These are phyloP conservation scores for Fusarium compactum DNA, from an alignment of 2,329 filamentous ascomycete genomes.

Conservation along the genomic window DNA sequence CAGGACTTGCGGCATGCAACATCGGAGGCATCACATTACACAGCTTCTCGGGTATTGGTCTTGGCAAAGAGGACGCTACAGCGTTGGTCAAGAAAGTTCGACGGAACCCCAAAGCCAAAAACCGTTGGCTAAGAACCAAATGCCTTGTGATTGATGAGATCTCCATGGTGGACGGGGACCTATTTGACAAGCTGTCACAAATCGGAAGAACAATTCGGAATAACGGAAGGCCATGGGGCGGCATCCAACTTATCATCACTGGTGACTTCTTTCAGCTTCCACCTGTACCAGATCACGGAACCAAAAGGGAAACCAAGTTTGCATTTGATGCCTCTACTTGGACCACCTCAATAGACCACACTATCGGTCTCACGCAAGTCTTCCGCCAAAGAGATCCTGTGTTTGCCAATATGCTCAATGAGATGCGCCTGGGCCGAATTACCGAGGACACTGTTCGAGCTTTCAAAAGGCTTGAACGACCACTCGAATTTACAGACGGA, in stretches of 20 bases:
- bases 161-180: slow-evolving; percentile 97
- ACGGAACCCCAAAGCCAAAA: slow-evolving; percentile 86
- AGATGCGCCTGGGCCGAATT: slow-evolving; percentile 92
- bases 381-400: slow-evolving; percentile 93
- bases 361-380: slow-evolving; percentile 93
- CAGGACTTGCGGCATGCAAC: slow-evolving; percentile 94
- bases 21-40: slow-evolving; percentile 96
- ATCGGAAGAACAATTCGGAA: slow-evolving; percentile 88
- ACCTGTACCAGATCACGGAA: slow-evolving; percentile 84
- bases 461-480: slow-evolving; percentile 80
- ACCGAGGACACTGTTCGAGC: slow-evolving; percentile 79
- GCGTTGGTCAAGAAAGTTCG: slow-evolving; percentile 91
- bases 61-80: slow-evolving; percentile 88
- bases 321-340: slow-evolving; percentile 93
- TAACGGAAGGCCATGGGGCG: slow-evolving; percentile 92
- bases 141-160: slow-evolving; percentile 93
- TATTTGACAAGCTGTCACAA: slow-evolving; percentile 95
- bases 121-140: slow-evolving; percentile 89
- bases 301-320: slow-evolving; percentile 79
- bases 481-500: slow-evolving; percentile 77
- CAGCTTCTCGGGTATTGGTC: slow-evolving; percentile 90
- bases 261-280: slow-evolving; percentile 98
- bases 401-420: slow-evolving; percentile 96
- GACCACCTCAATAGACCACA: slow-evolving; percentile 93
- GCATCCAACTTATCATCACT: slow-evolving; percentile 94